These are phyloP conservation scores for Karstenula rhodostoma DNA, from an alignment of 2,329 filamentous ascomycete genomes.

Conservation along the genomic window DNA sequence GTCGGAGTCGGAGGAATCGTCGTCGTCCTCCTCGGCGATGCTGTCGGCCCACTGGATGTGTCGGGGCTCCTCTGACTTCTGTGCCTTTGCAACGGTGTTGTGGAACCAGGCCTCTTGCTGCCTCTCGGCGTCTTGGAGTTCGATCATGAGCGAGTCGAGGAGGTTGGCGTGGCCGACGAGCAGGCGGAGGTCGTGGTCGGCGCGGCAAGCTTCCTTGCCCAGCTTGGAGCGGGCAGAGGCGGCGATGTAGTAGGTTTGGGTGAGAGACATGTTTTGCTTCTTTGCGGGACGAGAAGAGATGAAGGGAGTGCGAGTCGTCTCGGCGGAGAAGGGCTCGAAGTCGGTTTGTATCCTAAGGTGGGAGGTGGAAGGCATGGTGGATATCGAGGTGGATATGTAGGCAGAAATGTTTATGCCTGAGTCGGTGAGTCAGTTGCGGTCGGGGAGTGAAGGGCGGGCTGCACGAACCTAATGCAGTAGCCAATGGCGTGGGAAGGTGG, in stretches of 20 bases:
- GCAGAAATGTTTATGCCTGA: conserved; percentile 43
- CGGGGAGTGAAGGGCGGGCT: conserved; percentile 40
- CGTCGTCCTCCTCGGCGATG: conserved; percentile 75
- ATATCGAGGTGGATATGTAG: conserved; percentile 25
- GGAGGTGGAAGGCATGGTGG: conserved; percentile 57
- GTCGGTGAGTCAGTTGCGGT: conserved; percentile 64
- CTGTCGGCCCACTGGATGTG: conserved; percentile 90
- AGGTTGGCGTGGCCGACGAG: conserved; percentile 98
- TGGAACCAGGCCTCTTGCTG: conserved; percentile 99
- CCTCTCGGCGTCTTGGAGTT: conserved; percentile 90
- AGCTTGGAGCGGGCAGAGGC: conserved; percentile 98
- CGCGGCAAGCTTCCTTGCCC: conserved; percentile 84
- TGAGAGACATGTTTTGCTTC: conserved; percentile 94
- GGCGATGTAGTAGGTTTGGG: conserved; percentile 97
- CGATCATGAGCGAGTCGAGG: conserved; percentile 90
- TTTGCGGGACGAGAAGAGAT: conserved; percentile 55
- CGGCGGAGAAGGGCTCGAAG: conserved; percentile 56
- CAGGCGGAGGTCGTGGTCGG: conserved; percentile 93
- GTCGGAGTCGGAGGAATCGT: conserved; percentile 55
- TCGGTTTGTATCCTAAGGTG: conserved; percentile 57
- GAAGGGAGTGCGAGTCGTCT: conserved; percentile 55
- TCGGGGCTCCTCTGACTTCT: conserved; percentile 66
- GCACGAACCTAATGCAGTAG: conserved; percentile 41
- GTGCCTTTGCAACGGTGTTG: conserved; percentile 83
- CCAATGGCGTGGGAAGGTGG: conserved; percentile 45